Percentiles rank a stretch among this genome's conserved stretches.
phyloP scores from a whole-genome alignment of 164 flowering plant genomes.

The Stephania yunnanensis region DNA sequence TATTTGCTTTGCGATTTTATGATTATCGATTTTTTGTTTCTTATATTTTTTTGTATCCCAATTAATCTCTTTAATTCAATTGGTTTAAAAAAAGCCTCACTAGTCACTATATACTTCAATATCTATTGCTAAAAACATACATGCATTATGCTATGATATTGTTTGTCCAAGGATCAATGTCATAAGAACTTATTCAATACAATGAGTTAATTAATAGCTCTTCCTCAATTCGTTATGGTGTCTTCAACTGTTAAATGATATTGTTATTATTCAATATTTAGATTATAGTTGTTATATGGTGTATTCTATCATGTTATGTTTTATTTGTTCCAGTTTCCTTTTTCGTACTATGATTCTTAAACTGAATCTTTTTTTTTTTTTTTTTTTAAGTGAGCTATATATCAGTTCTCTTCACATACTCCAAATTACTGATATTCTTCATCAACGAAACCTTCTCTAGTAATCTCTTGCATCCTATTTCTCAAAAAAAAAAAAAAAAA shows the following conservation, averaged over 20 bases:
- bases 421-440: not conserved
- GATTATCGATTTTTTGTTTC: not conserved
- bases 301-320: too few relatives aligned
- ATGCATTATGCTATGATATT: not conserved
- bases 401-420: not conserved
- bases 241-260: too few relatives aligned
- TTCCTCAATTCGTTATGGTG: not conserved
- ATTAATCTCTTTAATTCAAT: too few relatives aligned
- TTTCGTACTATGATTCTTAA: too few relatives aligned
- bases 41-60: too few relatives aligned
- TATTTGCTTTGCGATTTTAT: not conserved
- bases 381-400: too few relatives aligned
- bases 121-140: not conserved
- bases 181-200: not conserved
- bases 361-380: too few relatives aligned
- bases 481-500: too few relatives aligned
- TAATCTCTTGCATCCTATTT: not conserved
- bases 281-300: too few relatives aligned
- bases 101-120: not conserved
- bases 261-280: too few relatives aligned
- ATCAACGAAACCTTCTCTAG: not conserved
- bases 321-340: too few relatives aligned
- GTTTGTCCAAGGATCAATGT: not conserved
- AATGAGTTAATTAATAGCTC: not conserved
- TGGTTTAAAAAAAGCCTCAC: too few relatives aligned